phyloP scores from a whole-genome alignment of 148 eudicot species.

The Pharnaceum exiguum region DNA sequence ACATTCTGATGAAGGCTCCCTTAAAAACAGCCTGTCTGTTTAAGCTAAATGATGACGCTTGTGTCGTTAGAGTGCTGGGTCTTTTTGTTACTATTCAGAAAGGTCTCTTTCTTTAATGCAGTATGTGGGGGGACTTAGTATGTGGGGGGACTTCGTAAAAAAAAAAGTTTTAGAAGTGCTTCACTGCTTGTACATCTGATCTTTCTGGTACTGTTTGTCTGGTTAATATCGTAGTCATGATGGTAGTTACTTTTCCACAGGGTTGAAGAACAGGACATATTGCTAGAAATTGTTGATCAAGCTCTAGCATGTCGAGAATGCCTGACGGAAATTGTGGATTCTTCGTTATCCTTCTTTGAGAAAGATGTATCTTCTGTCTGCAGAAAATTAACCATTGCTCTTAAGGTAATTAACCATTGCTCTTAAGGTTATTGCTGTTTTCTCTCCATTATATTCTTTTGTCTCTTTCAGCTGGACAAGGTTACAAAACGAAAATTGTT shows the following conservation, averaged over 20 bases:
- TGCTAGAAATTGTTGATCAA: conserved; percentile 63
- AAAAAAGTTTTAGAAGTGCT: too few species aligned
- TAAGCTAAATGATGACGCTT: too few species aligned
- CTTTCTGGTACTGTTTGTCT: background rate
- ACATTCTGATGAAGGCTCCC: too few species aligned
- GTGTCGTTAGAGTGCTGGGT: too few species aligned
- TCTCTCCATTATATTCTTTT: background rate
- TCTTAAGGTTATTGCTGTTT: background rate
- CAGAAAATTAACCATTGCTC: conserved; percentile 52
- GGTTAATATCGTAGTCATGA: background rate
- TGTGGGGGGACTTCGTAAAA: too few species aligned
- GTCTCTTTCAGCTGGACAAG: background rate
- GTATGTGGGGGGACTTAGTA: too few species aligned
- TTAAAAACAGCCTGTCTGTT: too few species aligned
- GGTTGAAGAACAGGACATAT: conserved; percentile 62
- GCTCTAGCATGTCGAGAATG: conserved; percentile 56
- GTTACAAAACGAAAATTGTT: background rate
- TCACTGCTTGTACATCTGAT: too few species aligned
- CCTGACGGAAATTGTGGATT: conserved; percentile 58
- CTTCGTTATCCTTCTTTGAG: conserved; percentile 46
- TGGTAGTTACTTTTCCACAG: conserved; percentile 28
- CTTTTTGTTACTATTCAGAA: too few species aligned
- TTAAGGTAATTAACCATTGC: conserved; percentile 49
- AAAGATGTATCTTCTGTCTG: conserved; percentile 46
- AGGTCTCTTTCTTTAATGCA: too few species aligned